phyloP scores from a whole-genome alignment of 331 rosid genomes.

The Rhamnella rubrinervis region DNA sequence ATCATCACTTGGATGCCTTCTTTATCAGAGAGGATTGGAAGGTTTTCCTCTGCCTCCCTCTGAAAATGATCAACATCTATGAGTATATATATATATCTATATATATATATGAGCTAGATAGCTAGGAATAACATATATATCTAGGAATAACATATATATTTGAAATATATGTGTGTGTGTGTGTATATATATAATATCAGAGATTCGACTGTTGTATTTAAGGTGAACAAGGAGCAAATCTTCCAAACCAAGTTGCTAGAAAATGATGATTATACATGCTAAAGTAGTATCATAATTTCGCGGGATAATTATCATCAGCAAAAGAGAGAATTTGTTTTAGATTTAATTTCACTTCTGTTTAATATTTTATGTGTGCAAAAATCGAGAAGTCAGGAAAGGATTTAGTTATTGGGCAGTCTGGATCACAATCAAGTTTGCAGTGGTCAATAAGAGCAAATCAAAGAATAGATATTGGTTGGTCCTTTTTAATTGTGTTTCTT shows the following conservation, averaged over 20 bases:
- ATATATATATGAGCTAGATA: not conserved
- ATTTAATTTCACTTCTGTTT: not conserved
- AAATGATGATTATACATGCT: not conserved
- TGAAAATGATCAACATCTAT: slow-evolving; percentile 9
- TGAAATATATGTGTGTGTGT: not conserved
- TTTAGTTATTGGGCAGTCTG: slow-evolving; percentile 14
- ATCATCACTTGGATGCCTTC: slow-evolving; percentile 44
- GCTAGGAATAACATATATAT: not conserved
- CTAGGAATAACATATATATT: not conserved
- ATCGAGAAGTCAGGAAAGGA: slow-evolving; percentile 17
- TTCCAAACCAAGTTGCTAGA: too few relatives aligned
- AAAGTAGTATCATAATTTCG: too few relatives aligned
- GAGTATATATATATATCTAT: not conserved
- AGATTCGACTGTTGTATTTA: too few relatives aligned
- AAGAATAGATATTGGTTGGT: slow-evolving; percentile 9
- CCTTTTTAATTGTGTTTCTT: slow-evolving; percentile 7
- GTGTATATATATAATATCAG: too few relatives aligned
- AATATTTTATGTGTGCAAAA: slow-evolving; percentile 11
- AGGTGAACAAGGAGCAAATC: too few relatives aligned
- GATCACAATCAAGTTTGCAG: slow-evolving; percentile 20
- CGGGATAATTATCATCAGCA: not conserved
- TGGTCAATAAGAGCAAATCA: slow-evolving; percentile 15
- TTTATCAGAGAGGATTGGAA: slow-evolving; percentile 43
- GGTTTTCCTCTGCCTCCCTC: slow-evolving; percentile 61
- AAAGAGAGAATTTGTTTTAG: slow-evolving; percentile 6